Evolutionary conservation across 192 early-diverging fungal species (phyloP).

Genomic region (Dissophora ornata): DNA sequence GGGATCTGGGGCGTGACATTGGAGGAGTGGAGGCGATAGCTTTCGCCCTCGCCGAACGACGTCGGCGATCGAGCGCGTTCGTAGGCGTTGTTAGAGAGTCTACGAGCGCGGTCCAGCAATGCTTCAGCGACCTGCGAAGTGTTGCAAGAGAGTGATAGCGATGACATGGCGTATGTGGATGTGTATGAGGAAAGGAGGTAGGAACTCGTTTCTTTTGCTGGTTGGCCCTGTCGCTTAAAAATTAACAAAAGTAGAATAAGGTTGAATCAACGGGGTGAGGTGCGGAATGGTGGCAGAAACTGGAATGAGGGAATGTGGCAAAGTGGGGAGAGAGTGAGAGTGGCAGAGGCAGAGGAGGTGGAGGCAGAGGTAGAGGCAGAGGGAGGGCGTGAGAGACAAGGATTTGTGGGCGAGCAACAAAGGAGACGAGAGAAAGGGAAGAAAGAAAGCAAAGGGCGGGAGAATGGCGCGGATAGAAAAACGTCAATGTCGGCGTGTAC

Average conservation of each 20-base stretch:
- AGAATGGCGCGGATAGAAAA: too few relatives aligned
- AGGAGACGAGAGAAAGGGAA: too few relatives aligned
- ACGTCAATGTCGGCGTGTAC: too few relatives aligned
- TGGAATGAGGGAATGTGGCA: background rate
- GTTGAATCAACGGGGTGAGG: too few relatives aligned
- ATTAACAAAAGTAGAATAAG: too few relatives aligned
- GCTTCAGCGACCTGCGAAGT: constrained; percentile 32
- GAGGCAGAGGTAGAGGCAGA: background rate
- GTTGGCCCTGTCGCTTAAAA: too few relatives aligned
- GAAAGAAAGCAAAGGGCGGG: too few relatives aligned
- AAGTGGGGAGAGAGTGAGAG: background rate
- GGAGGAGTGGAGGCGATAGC: background rate
- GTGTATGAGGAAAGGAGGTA: background rate
- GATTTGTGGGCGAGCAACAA: too few relatives aligned
- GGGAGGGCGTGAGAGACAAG: background rate
- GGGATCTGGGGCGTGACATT: background rate
- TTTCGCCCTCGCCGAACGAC: constrained; percentile 34
- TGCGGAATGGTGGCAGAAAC: background rate
- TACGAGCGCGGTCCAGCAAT: constrained; percentile 31
- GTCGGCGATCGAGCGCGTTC: constrained; percentile 20
- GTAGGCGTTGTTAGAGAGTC: constrained; percentile 42
- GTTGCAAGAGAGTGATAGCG: constrained; percentile 9
- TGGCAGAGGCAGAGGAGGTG: too few relatives aligned
- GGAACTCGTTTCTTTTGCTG: background rate
- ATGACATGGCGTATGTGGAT: constrained; percentile 5